Evolutionary conservation across 164 flowering plant genomes (phyloP).

Genomic region (Nymphaea colorata): DNA sequence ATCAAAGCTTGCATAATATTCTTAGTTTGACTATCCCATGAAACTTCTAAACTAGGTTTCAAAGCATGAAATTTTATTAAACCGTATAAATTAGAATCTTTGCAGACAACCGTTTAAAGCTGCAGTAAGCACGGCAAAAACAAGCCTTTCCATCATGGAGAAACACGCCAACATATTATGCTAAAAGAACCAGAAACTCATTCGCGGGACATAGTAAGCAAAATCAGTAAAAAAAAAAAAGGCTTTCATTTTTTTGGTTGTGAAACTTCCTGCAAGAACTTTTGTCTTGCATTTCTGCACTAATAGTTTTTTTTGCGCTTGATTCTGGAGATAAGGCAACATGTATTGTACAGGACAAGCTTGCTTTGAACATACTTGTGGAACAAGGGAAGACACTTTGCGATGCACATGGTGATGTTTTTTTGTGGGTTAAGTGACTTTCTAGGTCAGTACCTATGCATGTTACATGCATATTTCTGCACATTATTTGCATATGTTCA

Average conservation of each 20-base stretch:
- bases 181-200: slow-evolving; percentile 71
- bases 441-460: too few relatives aligned
- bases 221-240: background rate
- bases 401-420: slow-evolving; percentile 95
- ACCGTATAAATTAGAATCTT: too few relatives aligned
- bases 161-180: slow-evolving; percentile 78
- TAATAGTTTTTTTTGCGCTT: background rate
- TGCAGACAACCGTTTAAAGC: slow-evolving; percentile 27
- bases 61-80: too few relatives aligned
- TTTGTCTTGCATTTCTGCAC: background rate
- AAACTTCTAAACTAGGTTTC: too few relatives aligned
- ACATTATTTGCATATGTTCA: background rate
- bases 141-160: slow-evolving; percentile 70
- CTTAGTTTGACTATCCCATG: too few relatives aligned
- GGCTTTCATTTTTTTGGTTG: background rate
- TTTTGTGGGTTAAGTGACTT: slow-evolving; percentile 86
- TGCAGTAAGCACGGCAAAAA: slow-evolving; percentile 71
- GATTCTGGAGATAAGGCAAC: background rate
- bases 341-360: slow-evolving; percentile 56
- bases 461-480: background rate
- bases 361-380: slow-evolving; percentile 63
- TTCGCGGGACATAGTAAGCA: slow-evolving; percentile 59
- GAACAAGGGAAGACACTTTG: slow-evolving; percentile 96
- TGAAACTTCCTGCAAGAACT: background rate
- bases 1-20: too few relatives aligned